Conservation (phyloP, 2,329 filamentous ascomycete species). For the Trichophyton verrucosum region DNA sequence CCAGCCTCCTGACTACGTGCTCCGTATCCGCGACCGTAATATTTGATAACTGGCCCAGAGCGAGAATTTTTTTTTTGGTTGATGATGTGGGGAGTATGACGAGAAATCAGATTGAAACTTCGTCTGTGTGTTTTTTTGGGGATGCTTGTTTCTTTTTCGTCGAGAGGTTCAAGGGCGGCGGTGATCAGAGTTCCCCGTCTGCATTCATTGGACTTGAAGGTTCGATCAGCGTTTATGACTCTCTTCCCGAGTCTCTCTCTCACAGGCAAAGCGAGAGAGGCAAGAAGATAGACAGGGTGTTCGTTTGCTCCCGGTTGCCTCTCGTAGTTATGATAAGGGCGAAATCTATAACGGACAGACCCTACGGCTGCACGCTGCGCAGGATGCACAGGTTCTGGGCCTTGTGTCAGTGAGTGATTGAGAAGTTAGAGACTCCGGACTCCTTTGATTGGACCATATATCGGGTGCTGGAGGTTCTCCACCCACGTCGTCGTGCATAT, state of each 20-base stretch:
- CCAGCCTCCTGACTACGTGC: background rate
- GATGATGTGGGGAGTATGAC: background rate
- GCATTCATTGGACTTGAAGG: background rate
- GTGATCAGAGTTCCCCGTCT: constrained; percentile 3
- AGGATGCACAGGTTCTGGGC: constrained; percentile 4
- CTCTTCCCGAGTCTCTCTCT: background rate
- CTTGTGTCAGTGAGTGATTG: constrained; percentile 3
- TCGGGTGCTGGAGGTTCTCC: background rate
- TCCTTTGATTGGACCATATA: background rate
- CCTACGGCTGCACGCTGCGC: constrained; percentile 4
- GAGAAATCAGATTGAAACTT: background rate
- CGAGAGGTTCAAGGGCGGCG: background rate
- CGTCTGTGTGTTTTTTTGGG: constrained; percentile 1
- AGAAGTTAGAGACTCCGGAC: background rate
- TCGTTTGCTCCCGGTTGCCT: background rate
- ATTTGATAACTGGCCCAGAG: background rate
- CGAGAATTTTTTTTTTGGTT: background rate
- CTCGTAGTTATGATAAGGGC: background rate
- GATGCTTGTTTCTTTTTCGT: background rate
- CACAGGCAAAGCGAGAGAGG: constrained; percentile 5
- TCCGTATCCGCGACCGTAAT: background rate
- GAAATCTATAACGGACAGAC: background rate
- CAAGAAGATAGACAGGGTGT: background rate
- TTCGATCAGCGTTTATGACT: constrained; percentile 2
- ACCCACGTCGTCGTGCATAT: constrained; percentile 5